Conservation (phyloP, 192 early-diverging fungal genomes). For the Rhizophagus prolifer region DNA sequence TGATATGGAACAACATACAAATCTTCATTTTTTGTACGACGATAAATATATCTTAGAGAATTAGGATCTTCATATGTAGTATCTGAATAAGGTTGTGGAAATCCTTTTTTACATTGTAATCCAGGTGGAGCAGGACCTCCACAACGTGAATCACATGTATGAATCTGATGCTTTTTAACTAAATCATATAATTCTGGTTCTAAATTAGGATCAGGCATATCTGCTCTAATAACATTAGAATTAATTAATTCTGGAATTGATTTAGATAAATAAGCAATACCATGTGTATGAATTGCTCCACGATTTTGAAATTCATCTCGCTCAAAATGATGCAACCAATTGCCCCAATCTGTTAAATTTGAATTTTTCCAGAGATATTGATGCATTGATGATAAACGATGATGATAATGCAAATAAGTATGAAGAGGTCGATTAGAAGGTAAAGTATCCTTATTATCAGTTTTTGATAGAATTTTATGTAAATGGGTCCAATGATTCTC, state of each 20-base stretch:
- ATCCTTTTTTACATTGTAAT: not conserved
- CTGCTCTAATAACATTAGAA: not conserved
- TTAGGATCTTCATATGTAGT: too few species aligned
- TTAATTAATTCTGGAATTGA: not conserved
- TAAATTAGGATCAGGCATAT: not conserved
- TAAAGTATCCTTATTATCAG: not conserved
- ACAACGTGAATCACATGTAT: not conserved
- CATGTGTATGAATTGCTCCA: constrained; percentile 10
- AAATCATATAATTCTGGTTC: not conserved
- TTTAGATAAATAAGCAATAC: not conserved
- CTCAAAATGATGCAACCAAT: constrained; percentile 4
- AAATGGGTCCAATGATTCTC: constrained; percentile 7
- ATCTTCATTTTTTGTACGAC: not conserved
- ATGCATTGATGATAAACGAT: not conserved
- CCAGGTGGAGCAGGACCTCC: not conserved
- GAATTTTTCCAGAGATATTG: not conserved
- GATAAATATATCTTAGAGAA: too few species aligned
- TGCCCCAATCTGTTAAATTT: not conserved
- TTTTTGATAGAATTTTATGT: not conserved
- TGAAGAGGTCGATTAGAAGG: constrained; percentile 12
- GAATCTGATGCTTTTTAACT: constrained; percentile 4
- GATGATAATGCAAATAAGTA: not conserved
- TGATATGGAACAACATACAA: not conserved
- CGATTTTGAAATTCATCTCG: constrained; percentile 18
- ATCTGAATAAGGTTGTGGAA: too few species aligned